Evolutionary conservation across 176 grass and related monocot species (phyloP).

Genomic region (Rhynchospora pubera): DNA sequence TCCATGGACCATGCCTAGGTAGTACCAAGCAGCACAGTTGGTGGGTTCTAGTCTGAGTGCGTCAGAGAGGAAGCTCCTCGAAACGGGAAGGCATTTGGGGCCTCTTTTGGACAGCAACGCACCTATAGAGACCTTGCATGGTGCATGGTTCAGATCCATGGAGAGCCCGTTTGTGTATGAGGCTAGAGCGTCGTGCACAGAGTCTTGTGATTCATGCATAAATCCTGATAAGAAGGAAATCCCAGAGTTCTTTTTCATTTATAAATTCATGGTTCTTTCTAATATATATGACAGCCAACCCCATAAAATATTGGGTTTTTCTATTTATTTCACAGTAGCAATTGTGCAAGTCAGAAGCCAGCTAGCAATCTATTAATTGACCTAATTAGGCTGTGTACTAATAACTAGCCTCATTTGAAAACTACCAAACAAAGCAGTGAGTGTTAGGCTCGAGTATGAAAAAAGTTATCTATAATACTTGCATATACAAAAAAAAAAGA

Average conservation of each 20-base stretch:
- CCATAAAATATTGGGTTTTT: not conserved
- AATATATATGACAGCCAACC: not conserved
- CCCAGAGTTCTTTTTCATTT: not conserved
- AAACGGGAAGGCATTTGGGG: conserved; percentile 58
- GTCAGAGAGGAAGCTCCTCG: conserved; percentile 80
- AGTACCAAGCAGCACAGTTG: conserved; percentile 75
- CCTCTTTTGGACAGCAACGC: conserved; percentile 58
- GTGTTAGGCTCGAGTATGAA: not conserved
- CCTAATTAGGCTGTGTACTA: not conserved
- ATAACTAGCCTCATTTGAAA: not conserved
- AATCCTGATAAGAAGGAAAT: conserved; percentile 34
- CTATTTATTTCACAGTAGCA: not conserved
- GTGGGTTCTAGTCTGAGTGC: conserved; percentile 76
- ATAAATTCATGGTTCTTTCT: not conserved
- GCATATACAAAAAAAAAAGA: not conserved
- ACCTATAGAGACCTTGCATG: conserved; percentile 72
- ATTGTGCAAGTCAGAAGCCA: not conserved
- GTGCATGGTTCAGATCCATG: conserved; percentile 56
- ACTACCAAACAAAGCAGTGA: not conserved
- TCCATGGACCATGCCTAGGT: conserved; percentile 81
- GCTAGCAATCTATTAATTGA: not conserved
- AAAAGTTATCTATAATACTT: not conserved
- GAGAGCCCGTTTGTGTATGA: conserved; percentile 61
- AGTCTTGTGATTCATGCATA: conserved; percentile 42
- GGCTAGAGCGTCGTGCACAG: conserved; percentile 39